A percentile compares a stretch with the other conserved stretches of the same genome.
These are phyloP conservation scores for Fusarium algeriense DNA, from an alignment of 2,329 filamentous ascomycete species.

Conservation along the genomic window DNA sequence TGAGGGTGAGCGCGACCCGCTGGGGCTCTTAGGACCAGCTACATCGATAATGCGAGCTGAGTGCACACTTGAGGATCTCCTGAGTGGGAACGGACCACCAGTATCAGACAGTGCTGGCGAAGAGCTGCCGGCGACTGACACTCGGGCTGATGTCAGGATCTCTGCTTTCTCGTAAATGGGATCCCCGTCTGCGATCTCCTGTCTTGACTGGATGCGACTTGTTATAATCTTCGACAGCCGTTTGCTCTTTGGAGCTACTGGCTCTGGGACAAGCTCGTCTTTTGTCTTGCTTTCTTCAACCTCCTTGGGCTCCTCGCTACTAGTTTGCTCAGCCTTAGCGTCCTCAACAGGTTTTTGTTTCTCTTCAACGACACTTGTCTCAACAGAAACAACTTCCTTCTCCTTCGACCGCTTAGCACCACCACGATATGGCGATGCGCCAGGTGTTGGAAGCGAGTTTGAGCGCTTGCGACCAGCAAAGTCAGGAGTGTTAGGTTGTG, in stretches of 20 bases:
- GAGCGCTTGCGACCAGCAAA: constrained; percentile 51
- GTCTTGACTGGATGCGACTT: constrained; percentile 33
- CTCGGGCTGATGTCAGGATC: constrained; percentile 67
- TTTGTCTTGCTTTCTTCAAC: constrained; percentile 16
- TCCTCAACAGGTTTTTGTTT: constrained; percentile 12
- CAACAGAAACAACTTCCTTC: constrained; percentile 18
- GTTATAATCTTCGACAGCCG: constrained; percentile 46
- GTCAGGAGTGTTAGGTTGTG: constrained; percentile 54
- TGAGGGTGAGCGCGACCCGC: constrained; percentile 63
- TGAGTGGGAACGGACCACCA: constrained; percentile 54
- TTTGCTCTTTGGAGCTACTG: constrained; percentile 33
- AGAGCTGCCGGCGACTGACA: constrained; percentile 66
- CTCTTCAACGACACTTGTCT: constrained; percentile 10
- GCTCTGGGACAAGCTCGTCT: constrained; percentile 20
- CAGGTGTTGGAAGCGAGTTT: constrained; percentile 46
- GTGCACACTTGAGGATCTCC: constrained; percentile 62
- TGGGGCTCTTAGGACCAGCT: constrained; percentile 63
- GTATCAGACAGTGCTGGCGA: constrained; percentile 64
- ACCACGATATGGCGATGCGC: constrained; percentile 42
- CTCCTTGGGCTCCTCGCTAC: constrained; percentile 6
- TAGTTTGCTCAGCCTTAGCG: constrained; percentile 16
- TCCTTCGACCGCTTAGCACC: constrained; percentile 30
- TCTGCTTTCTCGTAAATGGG: constrained; percentile 67
- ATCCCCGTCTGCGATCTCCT: constrained; percentile 54
- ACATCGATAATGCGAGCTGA: constrained; percentile 72